Base-by-base conservation (phyloP, 768 basidiomycete species). In the Suillus occidentalis region DNA sequence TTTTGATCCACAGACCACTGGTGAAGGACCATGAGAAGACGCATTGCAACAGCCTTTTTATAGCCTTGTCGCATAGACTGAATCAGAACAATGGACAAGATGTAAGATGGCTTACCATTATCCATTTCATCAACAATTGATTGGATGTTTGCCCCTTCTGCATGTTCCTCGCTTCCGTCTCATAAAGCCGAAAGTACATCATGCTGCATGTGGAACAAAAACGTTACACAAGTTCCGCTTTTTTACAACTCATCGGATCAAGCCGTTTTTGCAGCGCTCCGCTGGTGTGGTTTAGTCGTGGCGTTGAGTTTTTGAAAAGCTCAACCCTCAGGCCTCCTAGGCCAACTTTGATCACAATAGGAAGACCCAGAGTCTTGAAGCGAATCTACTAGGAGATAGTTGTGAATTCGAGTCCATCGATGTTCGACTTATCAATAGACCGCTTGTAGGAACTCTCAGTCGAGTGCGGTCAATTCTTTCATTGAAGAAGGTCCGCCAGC, bases 161-260 rank as follows among this genome's bases (percentile, higher is more conserved):
- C 53, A 10, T 55, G 53, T 34, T 34, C 18, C 31, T 34, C 53
- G 53, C 53, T n/a, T 55, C 53, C 53, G 53, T 9, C 53, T 55
- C 18, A 55, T 55, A 53, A 20, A 31, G 12, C 6, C 25, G 13
- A 25, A 49, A 50, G 28, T 10, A 55, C 53, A 55, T 36, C 34
- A 36, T 50, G 28, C 9, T 28, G 28, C 28, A 53, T 16, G 52
- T 14, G 53, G 31, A 55, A 10, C 53, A 55, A 34, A 31, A 6
- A 12, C 53, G 53, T 55, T 55, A 20, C 10, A 55, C 53, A 55
- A 55, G 31, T 55, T 55, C 53, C 53, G 53, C 12, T 34, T 53
- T 47, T 9, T 31, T 31, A 31, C 10, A 53, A 53, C 28, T 10
- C 18, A 12, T 55, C 53, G 53, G 53, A 55, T 34, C 53, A 55